phyloP scores from a whole-genome alignment of 768 basidiomycete genomes.

The Hypholoma sublateritium region DNA sequence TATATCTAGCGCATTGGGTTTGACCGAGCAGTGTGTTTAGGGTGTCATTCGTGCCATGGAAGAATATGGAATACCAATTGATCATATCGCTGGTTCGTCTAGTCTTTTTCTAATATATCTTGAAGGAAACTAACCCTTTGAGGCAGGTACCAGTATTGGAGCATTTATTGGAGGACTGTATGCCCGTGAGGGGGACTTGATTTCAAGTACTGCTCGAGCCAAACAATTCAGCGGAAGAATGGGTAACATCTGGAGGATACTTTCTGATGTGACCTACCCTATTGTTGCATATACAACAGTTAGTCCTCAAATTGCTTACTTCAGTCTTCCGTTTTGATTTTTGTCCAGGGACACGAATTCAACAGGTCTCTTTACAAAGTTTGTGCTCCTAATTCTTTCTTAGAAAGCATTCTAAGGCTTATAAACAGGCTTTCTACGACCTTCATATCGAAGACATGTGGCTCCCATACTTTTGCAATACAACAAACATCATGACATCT shows the following conservation, averaged over 20 bases:
- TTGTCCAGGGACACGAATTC: slow-evolving; percentile 82
- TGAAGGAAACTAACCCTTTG: background rate
- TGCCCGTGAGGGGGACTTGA: slow-evolving; percentile 89
- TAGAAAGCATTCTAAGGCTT: slow-evolving; percentile 1
- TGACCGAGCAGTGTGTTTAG: slow-evolving; percentile 35
- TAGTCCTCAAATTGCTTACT: slow-evolving; percentile 13
- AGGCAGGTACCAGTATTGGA: slow-evolving; percentile 82
- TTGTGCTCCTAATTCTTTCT: background rate
- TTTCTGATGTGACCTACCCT: slow-evolving; percentile 93
- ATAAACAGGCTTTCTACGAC: slow-evolving; percentile 78
- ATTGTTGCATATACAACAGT: slow-evolving; percentile 90
- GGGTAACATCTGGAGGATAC: slow-evolving; percentile 91
- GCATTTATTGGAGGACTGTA: slow-evolving; percentile 93
- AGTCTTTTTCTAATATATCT: background rate
- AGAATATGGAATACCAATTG: slow-evolving; percentile 91
- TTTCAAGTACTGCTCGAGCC: slow-evolving; percentile 80
- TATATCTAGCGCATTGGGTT: background rate
- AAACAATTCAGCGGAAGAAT: slow-evolving; percentile 92
- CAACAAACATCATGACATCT: slow-evolving; percentile 95
- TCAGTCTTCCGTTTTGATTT: slow-evolving; percentile 1
- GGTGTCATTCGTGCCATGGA: slow-evolving; percentile 92
- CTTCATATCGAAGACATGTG: slow-evolving; percentile 98
- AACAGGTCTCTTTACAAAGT: slow-evolving; percentile 95
- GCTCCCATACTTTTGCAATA: slow-evolving; percentile 98
- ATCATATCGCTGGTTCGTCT: slow-evolving; percentile 77